A percentile compares a stretch with the other conserved stretches of the same genome.
These are phyloP conservation scores for Claviceps quebecensis DNA, from an alignment of 2,329 filamentous ascomycete species.

Conservation along the genomic window DNA sequence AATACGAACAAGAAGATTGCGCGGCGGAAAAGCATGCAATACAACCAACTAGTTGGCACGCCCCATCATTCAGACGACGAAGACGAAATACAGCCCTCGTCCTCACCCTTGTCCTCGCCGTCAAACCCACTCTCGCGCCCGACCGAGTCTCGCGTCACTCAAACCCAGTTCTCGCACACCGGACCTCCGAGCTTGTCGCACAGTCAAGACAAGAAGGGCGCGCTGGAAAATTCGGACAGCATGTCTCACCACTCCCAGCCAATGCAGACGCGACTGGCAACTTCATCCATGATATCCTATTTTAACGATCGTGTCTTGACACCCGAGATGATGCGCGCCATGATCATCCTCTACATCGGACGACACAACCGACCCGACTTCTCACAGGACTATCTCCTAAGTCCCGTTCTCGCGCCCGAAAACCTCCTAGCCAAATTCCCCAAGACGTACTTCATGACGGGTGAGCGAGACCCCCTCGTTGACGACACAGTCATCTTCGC, in stretches of 20 bases:
- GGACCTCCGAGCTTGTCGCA: conserved; percentile 22
- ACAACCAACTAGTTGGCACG: conserved; percentile 69
- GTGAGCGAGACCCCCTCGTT: conserved; percentile 86
- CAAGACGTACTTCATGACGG: conserved; percentile 86
- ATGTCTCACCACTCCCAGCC: conserved; percentile 40
- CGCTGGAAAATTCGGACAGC: conserved; percentile 10
- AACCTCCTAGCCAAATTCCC: conserved; percentile 73
- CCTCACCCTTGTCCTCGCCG: too few relatives aligned
- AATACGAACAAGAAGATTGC: conserved; percentile 68
- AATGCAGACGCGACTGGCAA: conserved; percentile 75
- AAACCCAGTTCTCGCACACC: conserved; percentile 36
- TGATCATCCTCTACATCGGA: conserved; percentile 96
- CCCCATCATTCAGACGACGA: conserved; percentile 71
- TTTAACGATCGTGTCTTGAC: conserved; percentile 91
- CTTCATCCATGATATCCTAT: conserved; percentile 95
- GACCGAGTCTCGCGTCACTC: conserved; percentile 17
- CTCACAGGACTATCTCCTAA: conserved; percentile 77
- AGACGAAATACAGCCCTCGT: conserved; percentile 27
- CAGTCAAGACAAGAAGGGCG: conserved; percentile 7
- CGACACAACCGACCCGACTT: conserved; percentile 91
- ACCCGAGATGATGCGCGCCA: conserved; percentile 96
- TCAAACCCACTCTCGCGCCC: too few relatives aligned
- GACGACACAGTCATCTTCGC: conserved; percentile 97
- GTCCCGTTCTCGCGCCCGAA: conserved; percentile 80
- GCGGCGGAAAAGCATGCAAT: conserved; percentile 76